Conservation (phyloP, 225 moss, liverwort and hornwort species). For the Physcomitrium patens region DNA sequence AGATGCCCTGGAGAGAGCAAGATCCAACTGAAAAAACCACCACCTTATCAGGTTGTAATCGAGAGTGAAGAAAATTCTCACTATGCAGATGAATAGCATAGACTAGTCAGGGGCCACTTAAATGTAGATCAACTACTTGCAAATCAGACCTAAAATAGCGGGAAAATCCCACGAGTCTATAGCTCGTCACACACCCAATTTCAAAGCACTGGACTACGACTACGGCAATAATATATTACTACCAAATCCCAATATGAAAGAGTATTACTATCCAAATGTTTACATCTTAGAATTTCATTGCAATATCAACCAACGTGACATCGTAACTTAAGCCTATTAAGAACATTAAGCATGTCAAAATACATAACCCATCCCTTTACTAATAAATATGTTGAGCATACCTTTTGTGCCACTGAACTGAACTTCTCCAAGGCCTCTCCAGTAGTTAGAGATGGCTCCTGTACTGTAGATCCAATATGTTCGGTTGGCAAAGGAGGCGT, state of each 20-base stretch:
- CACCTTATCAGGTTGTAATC: background rate
- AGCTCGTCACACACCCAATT: background rate
- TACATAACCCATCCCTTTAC: background rate
- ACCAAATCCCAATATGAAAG: background rate
- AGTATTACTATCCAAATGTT: background rate
- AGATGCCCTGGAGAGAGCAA: constrained; percentile 51
- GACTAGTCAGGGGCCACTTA: background rate
- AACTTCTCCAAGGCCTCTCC: constrained; percentile 72
- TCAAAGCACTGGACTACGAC: background rate
- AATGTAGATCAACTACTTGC: background rate
- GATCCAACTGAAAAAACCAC: constrained; percentile 51
- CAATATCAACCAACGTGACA: background rate
- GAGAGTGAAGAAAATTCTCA: background rate
- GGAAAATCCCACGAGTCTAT: background rate
- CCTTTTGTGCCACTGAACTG: constrained; percentile 60
- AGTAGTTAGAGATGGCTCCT: constrained; percentile 55
- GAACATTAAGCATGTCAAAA: background rate
- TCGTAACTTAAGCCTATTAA: background rate
- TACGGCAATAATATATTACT: background rate
- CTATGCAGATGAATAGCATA: background rate
- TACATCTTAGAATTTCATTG: background rate
- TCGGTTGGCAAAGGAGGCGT: constrained; percentile 44
- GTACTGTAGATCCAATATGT: constrained; percentile 16
- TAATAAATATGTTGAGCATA: constrained; percentile 11
- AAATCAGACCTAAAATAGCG: background rate